Base-by-base conservation (phyloP, 73 alveolate genomes). In the Paraurostyla sp. region DNA sequence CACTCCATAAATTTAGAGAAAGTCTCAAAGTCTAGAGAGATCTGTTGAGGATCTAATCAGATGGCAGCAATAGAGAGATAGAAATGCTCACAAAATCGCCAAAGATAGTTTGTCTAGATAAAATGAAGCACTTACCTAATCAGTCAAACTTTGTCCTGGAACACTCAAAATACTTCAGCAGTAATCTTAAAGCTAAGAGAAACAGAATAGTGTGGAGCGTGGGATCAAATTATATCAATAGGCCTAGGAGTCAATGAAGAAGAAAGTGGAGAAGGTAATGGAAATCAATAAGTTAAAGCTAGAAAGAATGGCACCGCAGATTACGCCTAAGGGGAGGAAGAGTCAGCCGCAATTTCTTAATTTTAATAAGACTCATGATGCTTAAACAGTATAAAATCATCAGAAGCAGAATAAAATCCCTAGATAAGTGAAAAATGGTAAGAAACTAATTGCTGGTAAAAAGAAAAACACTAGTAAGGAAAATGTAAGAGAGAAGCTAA, bases 21-120 rank as follows among this genome's bases (percentile, higher is more conserved):
- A 65, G 42, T 65, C 82, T 6, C 36, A 65, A 65, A 65, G 82
- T 40, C 36, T 65, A 13, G 82, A 65, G 42, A 33, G 82, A 33
- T 16, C 9, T 22, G 25, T 65, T 16, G 58, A 65, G 3, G 82
- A 65, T 22, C 25, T 65, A 33, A 1, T 65, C 2, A 58, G 41
- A 38, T 65, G 82, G 82, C 40, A 65, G 7, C 35, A 65, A 38
- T 22, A 56, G 6, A 65, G 41, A 35, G 13, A 33, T 11, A 2
- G 6, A 38, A 65, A 65, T 15, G 30, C 25, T 0, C 15, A 65
- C 35, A 32, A 18, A 36, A 35, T 58, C 9, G 38, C 25, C 7
- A 32, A 40, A 23, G 58, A 65, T 18, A 65, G 41, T 65, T 2
- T 22, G 13, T n/a, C 35, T 18, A 33, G 13, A 4, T 33, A 65